Evolutionary conservation across 1,284 basidiomycete species (phyloP), one percentile per base, ranked within the genome.

Genomic region (Flammula alnicola): DNA sequence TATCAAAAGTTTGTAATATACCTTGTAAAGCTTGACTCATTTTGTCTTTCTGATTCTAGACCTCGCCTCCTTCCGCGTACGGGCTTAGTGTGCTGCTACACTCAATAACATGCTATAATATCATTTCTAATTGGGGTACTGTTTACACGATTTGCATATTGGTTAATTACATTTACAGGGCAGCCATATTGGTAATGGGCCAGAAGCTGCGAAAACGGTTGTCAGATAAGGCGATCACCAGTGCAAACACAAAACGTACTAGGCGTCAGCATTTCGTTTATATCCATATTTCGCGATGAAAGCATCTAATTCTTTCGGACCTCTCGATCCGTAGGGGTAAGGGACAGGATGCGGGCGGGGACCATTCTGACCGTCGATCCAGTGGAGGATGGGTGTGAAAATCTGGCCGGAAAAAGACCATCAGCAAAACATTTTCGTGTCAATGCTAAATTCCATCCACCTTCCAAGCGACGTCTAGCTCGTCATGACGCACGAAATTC

Each of bases 401-500:
- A 96, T 95, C 91, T 93, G 57, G 5, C 43, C 19, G 36, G 30
- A n/a, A 51, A 17, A 44, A 51, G 26, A 32, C 47, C 12, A 52
- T 49, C 40, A 42, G 44, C 50, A 32, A 52, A 45, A 16, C 31
- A 48, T 33, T 17, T 25, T 22, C n/a, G 37, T 19, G 17, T 23
- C 3, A 43, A 7, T 7, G 23, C 23, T n/a, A 36, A 12, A 25
- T 22, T 27, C 14, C 30, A 58, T 63, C 44, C 29, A 90, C 91
- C 84, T 95, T 95, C 95, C 95, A 98, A 9, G 95, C 94, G 48
- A 88, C 86, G 64, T 97, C 94, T 60, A 97, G 78, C 72, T 97
- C 95, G 69, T 98, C 95, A 68, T 97, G 84, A 58, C 95, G 85
- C 40, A 98, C 95, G 76, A 97, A 97, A 72, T 93, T 93, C 23